Percentiles rank a stretch among this genome's conserved stretches.
These are phyloP conservation scores for Juglanconis juglandina DNA, from an alignment of 2,329 filamentous ascomycete species.

Conservation along the genomic window DNA sequence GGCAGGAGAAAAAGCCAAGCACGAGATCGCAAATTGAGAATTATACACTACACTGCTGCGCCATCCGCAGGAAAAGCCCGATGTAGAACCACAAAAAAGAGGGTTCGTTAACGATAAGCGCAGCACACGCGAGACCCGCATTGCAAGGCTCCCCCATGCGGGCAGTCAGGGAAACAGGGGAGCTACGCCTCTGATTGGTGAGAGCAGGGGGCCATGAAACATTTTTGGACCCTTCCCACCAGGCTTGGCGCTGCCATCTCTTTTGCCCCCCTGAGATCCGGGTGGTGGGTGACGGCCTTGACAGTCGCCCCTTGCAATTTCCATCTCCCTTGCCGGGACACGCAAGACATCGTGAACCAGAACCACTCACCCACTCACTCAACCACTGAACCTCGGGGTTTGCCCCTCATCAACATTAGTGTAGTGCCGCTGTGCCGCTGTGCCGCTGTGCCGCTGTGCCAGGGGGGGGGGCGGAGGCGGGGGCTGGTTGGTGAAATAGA, in stretches of 20 bases:
- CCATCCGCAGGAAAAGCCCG: no score
- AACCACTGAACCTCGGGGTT: neutral
- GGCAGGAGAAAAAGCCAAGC: no score
- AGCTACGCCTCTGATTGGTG: neutral
- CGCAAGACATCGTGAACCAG: neutral
- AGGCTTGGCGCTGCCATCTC: slow-evolving; percentile 1
- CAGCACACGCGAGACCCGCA: neutral
- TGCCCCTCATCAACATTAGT: no score
- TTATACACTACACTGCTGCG: no score
- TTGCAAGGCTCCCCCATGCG: neutral
- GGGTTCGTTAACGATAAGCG: neutral
- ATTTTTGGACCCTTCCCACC: neutral
- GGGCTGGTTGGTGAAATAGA: no score
- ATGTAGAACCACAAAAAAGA: no score
- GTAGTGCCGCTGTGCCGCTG: no score
- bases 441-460: no score
- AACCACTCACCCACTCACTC: no score
- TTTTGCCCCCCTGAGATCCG: neutral
- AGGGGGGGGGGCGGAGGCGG: no score
- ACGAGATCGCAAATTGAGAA: no score
- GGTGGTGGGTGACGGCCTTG: slow-evolving; percentile 8
- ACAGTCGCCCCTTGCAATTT: slow-evolving; percentile 15
- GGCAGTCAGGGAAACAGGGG: neutral
- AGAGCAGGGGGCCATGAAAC: neutral
- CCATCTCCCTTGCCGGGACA: slow-evolving; percentile 1